Evolutionary conservation across 352 stramenopile species (phyloP).

Genomic region (Pythium periplocum): DNA sequence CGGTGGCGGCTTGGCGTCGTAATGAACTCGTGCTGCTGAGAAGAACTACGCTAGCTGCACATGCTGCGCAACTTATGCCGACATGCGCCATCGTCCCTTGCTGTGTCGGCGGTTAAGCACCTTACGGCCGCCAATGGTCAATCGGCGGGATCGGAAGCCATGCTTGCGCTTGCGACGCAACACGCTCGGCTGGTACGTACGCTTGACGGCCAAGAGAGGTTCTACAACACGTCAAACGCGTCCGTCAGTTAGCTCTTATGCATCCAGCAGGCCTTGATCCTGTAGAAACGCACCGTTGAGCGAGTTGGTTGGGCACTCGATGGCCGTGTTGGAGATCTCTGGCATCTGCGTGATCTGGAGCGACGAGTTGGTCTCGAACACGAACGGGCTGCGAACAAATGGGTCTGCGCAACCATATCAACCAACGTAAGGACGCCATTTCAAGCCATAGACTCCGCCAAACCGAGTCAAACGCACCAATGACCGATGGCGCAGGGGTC

Average conservation of each 20-base stretch:
- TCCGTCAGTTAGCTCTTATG: slow-evolving; percentile 2
- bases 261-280: neutral
- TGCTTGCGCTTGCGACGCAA: slow-evolving; percentile 85
- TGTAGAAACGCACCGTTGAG: slow-evolving; percentile 28
- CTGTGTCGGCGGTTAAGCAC: slow-evolving; percentile 73
- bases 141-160: slow-evolving; percentile 71
- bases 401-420: slow-evolving; percentile 18
- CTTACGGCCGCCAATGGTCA: slow-evolving; percentile 76
- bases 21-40: neutral
- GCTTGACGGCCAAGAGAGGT: slow-evolving; percentile 73
- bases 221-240: slow-evolving; percentile 20
- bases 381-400: slow-evolving; percentile 30
- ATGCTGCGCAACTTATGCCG: slow-evolving; percentile 34
- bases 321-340: slow-evolving; percentile 21
- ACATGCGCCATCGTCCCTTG: slow-evolving; percentile 84
- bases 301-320: slow-evolving; percentile 41
- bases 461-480: slow-evolving; percentile 7
- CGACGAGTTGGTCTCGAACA: slow-evolving; percentile 32
- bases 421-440: neutral
- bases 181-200: slow-evolving; percentile 84
- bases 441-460: neutral
- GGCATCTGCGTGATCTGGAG: slow-evolving; percentile 37
- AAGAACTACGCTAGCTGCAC: slow-evolving; percentile 17
- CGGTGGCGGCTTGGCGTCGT: too few species aligned
- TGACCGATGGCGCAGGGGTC: slow-evolving; percentile 10